Conservation (phyloP, 2,329 filamentous ascomycete genomes). For the Chrysoporthe austroafricana region DNA sequence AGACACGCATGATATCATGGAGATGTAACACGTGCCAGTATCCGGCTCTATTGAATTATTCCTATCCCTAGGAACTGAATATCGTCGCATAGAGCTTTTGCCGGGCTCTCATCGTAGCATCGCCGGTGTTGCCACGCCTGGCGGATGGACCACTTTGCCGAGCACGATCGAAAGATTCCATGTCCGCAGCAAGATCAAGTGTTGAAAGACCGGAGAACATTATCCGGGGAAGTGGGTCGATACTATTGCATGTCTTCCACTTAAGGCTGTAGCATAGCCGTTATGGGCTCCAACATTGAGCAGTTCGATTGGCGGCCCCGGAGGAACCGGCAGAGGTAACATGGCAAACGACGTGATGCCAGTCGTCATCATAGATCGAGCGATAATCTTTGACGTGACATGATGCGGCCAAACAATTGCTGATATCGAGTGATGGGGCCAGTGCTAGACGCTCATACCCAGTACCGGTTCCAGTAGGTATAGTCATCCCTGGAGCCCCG, state of each 20-base stretch:
- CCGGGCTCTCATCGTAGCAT: background rate
- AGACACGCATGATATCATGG: background rate
- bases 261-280: background rate
- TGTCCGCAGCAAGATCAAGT: background rate
- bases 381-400: too few species aligned
- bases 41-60: background rate
- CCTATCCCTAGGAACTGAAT: background rate
- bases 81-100: background rate
- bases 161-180: background rate
- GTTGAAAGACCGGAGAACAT: background rate
- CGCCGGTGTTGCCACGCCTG: background rate
- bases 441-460: constrained; percentile 56
- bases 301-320: too few species aligned
- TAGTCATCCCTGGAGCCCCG: constrained; percentile 70
- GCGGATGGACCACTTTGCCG: background rate
- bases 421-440: background rate
- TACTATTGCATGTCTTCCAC: background rate
- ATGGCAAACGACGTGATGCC: too few species aligned
- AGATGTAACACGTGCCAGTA: background rate
- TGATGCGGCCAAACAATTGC: background rate
- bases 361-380: too few species aligned
- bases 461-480: constrained; percentile 75
- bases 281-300: background rate
- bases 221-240: background rate
- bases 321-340: too few species aligned